Evolutionary conservation across 495 filamentous ascomycete genomes (phyloP).

Genomic region (Aspergillus campestris): DNA sequence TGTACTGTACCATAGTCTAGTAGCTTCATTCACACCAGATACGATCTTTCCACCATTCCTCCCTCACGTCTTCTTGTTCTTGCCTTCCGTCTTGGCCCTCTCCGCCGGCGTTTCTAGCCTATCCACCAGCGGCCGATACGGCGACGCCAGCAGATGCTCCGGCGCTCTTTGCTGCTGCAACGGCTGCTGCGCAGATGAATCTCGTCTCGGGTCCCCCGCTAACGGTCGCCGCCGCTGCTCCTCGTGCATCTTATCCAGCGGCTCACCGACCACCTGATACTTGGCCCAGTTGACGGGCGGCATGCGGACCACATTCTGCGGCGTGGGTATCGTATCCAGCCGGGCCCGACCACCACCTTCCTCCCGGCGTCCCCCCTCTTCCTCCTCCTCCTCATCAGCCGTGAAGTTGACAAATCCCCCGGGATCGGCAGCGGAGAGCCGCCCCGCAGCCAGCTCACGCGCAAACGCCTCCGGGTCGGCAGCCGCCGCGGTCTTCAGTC

Average conservation of each 20-base stretch:
- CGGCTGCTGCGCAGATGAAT: conserved; percentile 32
- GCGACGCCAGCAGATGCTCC: conserved; percentile 57
- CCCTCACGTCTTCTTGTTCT: conserved; percentile 27
- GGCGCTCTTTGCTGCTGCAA: conserved; percentile 41
- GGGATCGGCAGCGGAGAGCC: conserved; percentile 33
- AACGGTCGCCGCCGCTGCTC: conserved; percentile 62
- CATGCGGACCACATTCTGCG: conserved; percentile 77
- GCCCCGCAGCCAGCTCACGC: conserved; percentile 49
- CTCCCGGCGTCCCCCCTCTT: conserved; percentile 16
- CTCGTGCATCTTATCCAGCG: conserved; percentile 72
- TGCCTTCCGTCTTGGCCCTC: conserved; percentile 20
- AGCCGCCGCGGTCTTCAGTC: conserved; percentile 55
- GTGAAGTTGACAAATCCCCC: conserved; percentile 32
- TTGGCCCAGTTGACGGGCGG: conserved; percentile 88
- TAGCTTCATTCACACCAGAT: conserved; percentile 2
- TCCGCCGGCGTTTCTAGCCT: conserved; percentile 47
- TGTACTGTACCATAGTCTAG: conserved; percentile 7
- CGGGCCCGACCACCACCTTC: conserved; percentile 8
- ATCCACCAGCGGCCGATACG: conserved; percentile 65
- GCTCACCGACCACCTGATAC: conserved; percentile 73
- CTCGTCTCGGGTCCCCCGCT: conserved; percentile 43
- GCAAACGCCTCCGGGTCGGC: conserved; percentile 62
- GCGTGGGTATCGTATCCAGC: conserved; percentile 53
- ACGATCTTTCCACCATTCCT: neutral
- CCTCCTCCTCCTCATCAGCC: conserved; percentile 25